Percentiles rank a stretch among this genome's conserved stretches.
Evolutionary conservation across 805 yeast genomes (phyloP).

Genomic region (Metschnikowia drakensbergensis): DNA sequence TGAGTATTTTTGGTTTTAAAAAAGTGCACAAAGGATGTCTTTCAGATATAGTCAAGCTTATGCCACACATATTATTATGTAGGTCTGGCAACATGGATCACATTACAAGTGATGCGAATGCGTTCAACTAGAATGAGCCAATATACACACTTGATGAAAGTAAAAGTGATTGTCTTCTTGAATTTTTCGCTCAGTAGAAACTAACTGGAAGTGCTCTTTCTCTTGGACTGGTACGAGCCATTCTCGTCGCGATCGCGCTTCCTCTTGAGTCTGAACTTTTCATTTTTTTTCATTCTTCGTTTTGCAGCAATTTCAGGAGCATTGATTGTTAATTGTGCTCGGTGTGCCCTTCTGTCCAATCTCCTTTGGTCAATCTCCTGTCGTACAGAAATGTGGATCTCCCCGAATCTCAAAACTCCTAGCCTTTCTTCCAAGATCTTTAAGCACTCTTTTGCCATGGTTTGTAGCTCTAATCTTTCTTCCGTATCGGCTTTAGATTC

Average conservation of each 20-base stretch:
- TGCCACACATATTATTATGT: background rate
- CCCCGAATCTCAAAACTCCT: slow-evolving; percentile 67
- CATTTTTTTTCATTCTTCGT: slow-evolving; percentile 73
- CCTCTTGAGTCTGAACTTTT: slow-evolving; percentile 71
- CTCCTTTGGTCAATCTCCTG: slow-evolving; percentile 58
- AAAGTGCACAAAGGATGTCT: background rate
- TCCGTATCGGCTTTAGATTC: slow-evolving; percentile 47
- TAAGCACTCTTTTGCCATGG: slow-evolving; percentile 61
- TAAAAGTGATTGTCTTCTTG: too few relatives aligned
- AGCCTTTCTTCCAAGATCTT: slow-evolving; percentile 62
- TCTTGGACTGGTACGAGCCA: slow-evolving; percentile 68
- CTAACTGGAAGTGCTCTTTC: slow-evolving; percentile 29
- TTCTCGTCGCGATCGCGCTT: slow-evolving; percentile 69
- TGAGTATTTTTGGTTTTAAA: too few relatives aligned
- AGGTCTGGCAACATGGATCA: background rate
- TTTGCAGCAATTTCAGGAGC: slow-evolving; percentile 83
- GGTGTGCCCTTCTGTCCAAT: slow-evolving; percentile 68
- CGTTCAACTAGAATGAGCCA: too few relatives aligned
- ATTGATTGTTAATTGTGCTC: slow-evolving; percentile 69
- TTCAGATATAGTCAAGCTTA: background rate
- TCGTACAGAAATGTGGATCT: slow-evolving; percentile 60
- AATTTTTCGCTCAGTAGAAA: too few relatives aligned
- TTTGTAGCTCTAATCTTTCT: slow-evolving; percentile 49
- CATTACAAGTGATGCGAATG: too few relatives aligned
- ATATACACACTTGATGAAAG: background rate